Evolutionary conservation across 352 stramenopile genomes (phyloP), one percentile per base, ranked within the genome.

Genomic region (Vaucheria bursata): DNA sequence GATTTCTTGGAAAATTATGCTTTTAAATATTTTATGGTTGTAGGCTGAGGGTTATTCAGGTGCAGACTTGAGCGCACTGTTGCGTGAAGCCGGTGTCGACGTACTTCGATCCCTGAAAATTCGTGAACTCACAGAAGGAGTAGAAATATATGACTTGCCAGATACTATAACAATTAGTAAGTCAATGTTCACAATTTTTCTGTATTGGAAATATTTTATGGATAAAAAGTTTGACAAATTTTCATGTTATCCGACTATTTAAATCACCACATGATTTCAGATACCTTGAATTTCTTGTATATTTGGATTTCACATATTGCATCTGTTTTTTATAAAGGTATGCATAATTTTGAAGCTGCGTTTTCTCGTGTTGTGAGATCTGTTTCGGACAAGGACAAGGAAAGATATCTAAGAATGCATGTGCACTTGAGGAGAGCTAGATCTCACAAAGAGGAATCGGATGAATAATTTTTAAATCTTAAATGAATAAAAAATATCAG

Each of bases 11-110:
- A n/a, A n/a, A n/a, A n/a, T n/a, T n/a, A n/a, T n/a, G n/a, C n/a
- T n/a, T n/a, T n/a, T n/a, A n/a, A n/a, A n/a, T 4, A 5, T 37
- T 73, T 31, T 31, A 7, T 32, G 1, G n/a, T 76, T 85, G 49
- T 89, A 91, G 74, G 87, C 88, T n/a, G 85, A 92, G 74, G 81
- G 81, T 33, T 99, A 98, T 85, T 97, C 89, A 85, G 96, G 96
- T 66, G 96, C 96, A 0, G 96, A 99, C 86, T 89, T 98, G 40
- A 93, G 93, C 50, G 94, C 94, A 0, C 86, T 99, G 36, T 89
- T 99, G 39, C 90, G 95, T 29, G 96, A 99, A 85, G 96, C 96
- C 0, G 94, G 94, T 32, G 89, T 99, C 68, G 89, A 94, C 0
- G 94, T 96, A 0, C 85, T 99, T 39, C 88, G 88, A 32, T 35